Evolutionary conservation across 2,329 filamentous ascomycete genomes (phyloP).

Genomic region (Pseudopithomyces chartarum): DNA sequence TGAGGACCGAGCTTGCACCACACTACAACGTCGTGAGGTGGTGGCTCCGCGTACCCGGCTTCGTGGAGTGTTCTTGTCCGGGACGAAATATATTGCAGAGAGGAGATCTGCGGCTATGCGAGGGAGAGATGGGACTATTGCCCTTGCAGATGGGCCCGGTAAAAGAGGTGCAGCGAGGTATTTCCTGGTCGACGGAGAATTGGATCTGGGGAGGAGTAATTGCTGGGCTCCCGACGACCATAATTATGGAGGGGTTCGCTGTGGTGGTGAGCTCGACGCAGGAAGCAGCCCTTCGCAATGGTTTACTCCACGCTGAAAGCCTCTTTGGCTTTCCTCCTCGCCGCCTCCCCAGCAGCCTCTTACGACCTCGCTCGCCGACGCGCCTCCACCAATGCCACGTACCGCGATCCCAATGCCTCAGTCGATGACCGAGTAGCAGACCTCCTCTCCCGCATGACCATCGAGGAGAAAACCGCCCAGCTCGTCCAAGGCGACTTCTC

Average conservation of each 20-base stretch:
- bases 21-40: not conserved
- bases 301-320: slow-evolving; percentile 1
- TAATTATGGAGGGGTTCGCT: not conserved
- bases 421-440: slow-evolving; percentile 70
- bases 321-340: slow-evolving; percentile 5
- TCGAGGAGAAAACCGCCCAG: slow-evolving; percentile 74
- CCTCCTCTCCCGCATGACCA: slow-evolving; percentile 73
- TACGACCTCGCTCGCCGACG: slow-evolving; percentile 34
- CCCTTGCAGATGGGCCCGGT: slow-evolving; percentile 5
- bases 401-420: slow-evolving; percentile 67
- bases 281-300: slow-evolving; percentile 6
- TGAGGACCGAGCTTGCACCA: not conserved
- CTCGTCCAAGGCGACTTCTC: slow-evolving; percentile 67
- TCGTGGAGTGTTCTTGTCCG: not conserved
- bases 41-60: not conserved
- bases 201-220: not conserved
- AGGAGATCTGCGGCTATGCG: not conserved
- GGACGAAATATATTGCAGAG: not conserved
- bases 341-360: slow-evolving; percentile 8
- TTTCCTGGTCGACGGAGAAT: slow-evolving; percentile 4
- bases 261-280: not conserved
- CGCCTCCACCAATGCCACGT: slow-evolving; percentile 46
- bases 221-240: not conserved
- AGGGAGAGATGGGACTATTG: not conserved
- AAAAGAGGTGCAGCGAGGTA: not conserved